Percentiles rank a stretch among this genome's conserved stretches.
Conservation (phyloP, 2,329 filamentous ascomycete species). For the Elsinoe fawcettii region DNA sequence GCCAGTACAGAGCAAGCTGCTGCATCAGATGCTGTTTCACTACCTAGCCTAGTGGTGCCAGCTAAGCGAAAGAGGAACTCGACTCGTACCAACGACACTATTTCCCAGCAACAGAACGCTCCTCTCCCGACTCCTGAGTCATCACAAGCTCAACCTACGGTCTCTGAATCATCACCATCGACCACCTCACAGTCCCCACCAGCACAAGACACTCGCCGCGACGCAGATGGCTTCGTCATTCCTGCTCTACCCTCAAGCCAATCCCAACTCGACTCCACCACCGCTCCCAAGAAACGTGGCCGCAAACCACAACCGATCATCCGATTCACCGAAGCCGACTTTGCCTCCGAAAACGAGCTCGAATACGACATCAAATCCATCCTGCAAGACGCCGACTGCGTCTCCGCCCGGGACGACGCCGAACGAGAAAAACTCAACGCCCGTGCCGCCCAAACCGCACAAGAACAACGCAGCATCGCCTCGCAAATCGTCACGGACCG, state of each 20-base stretch:
- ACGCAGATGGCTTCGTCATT: constrained; percentile 37
- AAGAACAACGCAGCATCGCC: constrained; percentile 24
- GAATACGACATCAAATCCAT: constrained; percentile 38
- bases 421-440: constrained; percentile 25
- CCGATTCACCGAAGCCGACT: constrained; percentile 37
- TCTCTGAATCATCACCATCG: constrained; percentile 6
- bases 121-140: constrained; percentile 14
- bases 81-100: background rate
- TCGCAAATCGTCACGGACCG: constrained; percentile 43
- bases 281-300: constrained; percentile 32
- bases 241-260: constrained; percentile 27
- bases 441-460: constrained; percentile 24
- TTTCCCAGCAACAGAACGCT: constrained; percentile 7
- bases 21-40: constrained; percentile 18
- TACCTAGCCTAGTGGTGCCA: constrained; percentile 7
- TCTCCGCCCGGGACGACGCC: constrained; percentile 26
- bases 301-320: constrained; percentile 22
- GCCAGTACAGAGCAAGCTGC: background rate
- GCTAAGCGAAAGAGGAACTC: constrained; percentile 14
- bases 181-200: constrained; percentile 9
- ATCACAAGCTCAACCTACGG: constrained; percentile 4
- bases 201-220: constrained; percentile 24
- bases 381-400: constrained; percentile 25
- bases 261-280: constrained; percentile 22
- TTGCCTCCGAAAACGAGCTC: constrained; percentile 40